Evolutionary conservation across 2,329 filamentous ascomycete genomes (phyloP).

Genomic region (Dactylellina parvicollis): DNA sequence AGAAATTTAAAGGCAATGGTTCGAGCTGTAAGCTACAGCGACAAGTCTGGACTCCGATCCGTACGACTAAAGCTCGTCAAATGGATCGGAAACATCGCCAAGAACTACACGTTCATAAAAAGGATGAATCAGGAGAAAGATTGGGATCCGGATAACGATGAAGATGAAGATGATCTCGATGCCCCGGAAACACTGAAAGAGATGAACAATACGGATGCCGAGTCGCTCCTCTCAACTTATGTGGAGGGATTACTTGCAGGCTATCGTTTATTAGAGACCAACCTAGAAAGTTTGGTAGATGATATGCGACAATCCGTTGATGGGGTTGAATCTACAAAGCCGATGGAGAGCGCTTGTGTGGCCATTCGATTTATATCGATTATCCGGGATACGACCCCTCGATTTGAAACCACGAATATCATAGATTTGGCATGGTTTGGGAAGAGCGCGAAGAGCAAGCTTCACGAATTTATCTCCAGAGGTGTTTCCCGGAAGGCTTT

Average conservation of each 20-base stretch:
- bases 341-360: constrained; percentile 31
- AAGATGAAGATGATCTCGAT: constrained; percentile 42
- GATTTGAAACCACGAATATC: constrained; percentile 15
- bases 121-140: constrained; percentile 45
- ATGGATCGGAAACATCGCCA: constrained; percentile 39
- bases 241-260: constrained; percentile 44
- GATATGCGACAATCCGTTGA: constrained; percentile 22
- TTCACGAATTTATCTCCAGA: constrained; percentile 29
- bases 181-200: constrained; percentile 46
- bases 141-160: constrained; percentile 52
- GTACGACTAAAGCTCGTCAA: constrained; percentile 27
- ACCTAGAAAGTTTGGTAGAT: constrained; percentile 26
- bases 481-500: constrained; percentile 43
- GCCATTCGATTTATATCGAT: constrained; percentile 41
- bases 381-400: constrained; percentile 24
- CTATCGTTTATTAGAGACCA: constrained; percentile 31
- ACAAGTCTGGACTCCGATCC: constrained; percentile 39
- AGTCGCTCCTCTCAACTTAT: constrained; percentile 43
- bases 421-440: constrained; percentile 46
- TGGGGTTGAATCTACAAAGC: constrained; percentile 7
- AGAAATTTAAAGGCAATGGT: constrained; percentile 51
- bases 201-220: constrained; percentile 37
- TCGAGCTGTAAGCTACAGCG: constrained; percentile 43
- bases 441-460: constrained; percentile 14
- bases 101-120: constrained; percentile 43